These are phyloP conservation scores for Kitagawia praeruptora DNA, from an alignment of 129 eudicot species.

Conservation along the genomic window DNA sequence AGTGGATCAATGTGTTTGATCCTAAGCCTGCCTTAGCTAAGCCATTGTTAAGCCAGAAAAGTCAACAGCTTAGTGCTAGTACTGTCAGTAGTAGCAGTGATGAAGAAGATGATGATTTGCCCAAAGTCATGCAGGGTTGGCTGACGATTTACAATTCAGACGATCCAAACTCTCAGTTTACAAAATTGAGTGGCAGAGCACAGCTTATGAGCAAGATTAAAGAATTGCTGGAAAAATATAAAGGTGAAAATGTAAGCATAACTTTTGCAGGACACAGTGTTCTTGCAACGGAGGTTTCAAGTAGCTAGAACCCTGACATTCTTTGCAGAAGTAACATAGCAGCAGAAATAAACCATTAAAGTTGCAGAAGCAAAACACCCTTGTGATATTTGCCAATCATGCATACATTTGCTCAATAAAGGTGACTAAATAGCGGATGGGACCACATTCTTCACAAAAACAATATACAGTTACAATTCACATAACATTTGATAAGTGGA, in stretches of 20 bases:
- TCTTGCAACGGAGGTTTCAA: background rate
- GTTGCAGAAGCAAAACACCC: background rate
- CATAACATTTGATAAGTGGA: too few species aligned
- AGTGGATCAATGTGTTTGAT: conserved; percentile 70
- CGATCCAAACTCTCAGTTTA: conserved; percentile 60
- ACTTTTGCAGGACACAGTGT: conserved; percentile 59
- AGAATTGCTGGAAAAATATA: conserved; percentile 28
- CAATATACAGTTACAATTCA: background rate
- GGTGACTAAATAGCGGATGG: background rate
- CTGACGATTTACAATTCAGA: conserved; percentile 54
- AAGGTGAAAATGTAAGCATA: conserved; percentile 52
- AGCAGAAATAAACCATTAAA: background rate
- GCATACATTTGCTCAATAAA: background rate
- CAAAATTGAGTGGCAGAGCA: conserved; percentile 60
- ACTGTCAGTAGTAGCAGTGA: conserved; percentile 23
- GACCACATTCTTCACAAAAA: background rate
- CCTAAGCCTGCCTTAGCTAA: conserved; percentile 52
- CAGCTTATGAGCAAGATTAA: conserved; percentile 46
- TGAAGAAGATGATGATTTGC: conserved; percentile 31
- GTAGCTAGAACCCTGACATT: too few species aligned
- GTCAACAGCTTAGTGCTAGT: background rate
- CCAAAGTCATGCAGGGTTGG: conserved; percentile 83
- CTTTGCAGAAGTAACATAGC: background rate
- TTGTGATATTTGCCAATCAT: background rate
- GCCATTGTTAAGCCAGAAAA: conserved; percentile 29